Conservation (phyloP, 2,329 filamentous ascomycete species). For the Cryphonectria naterciae region DNA sequence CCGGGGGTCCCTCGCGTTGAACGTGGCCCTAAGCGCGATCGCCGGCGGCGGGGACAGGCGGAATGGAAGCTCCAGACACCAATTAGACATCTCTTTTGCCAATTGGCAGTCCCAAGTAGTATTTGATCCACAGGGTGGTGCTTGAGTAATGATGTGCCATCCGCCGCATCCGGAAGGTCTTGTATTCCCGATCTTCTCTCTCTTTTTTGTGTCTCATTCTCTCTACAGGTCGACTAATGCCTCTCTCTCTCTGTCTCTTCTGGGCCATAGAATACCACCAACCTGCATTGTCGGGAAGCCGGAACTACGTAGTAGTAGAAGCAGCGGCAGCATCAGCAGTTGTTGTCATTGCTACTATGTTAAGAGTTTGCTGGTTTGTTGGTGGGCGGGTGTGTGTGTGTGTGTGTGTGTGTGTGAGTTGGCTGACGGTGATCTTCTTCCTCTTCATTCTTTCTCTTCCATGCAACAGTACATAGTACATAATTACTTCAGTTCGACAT, state of each 20-base stretch:
- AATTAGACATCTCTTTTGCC: neutral
- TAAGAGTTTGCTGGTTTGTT: neutral
- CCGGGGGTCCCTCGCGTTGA: constrained; percentile 8
- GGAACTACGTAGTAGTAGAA: constrained; percentile 6
- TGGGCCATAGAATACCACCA: constrained; percentile 9
- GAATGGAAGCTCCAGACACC: neutral
- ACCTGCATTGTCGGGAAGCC: constrained; percentile 26
- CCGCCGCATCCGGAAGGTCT: constrained; percentile 12
- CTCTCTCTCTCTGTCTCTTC: neutral
- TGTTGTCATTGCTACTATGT: neutral
- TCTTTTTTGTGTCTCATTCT: neutral
- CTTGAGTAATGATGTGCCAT: neutral
- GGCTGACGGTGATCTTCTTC: neutral
- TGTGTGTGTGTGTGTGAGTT: neutral
- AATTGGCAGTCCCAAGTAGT: neutral
- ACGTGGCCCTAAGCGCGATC: constrained; percentile 17
- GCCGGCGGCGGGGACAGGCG: constrained; percentile 15
- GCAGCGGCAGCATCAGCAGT: neutral
- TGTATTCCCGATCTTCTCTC: neutral
- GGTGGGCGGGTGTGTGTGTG: neutral
- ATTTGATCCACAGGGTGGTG: neutral
- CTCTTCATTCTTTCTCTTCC: neutral
- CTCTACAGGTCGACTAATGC: neutral
- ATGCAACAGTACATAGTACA: neutral
- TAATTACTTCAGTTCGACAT: neutral